These are phyloP conservation scores for Pyrenula aspistea DNA, from an alignment of 495 filamentous ascomycete species.

Conservation along the genomic window DNA sequence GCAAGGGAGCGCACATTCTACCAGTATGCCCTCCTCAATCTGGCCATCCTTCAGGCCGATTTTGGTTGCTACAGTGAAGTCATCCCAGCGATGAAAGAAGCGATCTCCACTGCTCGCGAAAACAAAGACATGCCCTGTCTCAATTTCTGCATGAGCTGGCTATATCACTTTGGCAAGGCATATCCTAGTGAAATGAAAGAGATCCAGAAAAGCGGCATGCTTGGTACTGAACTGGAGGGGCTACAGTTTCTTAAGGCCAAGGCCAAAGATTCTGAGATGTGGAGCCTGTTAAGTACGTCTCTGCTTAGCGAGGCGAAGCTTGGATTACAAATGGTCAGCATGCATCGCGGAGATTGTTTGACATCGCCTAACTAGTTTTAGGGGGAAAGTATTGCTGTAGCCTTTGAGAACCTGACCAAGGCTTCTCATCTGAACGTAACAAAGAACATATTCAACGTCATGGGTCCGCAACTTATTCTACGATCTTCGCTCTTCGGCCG, in stretches of 20 bases:
- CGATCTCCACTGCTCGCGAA: slow-evolving; percentile 80
- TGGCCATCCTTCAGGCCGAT: slow-evolving; percentile 87
- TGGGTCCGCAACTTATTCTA: slow-evolving; percentile 62
- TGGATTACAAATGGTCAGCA: slow-evolving; percentile 45
- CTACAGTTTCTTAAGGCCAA: slow-evolving; percentile 77
- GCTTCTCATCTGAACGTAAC: slow-evolving; percentile 72
- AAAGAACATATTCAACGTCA: slow-evolving; percentile 57
- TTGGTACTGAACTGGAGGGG: slow-evolving; percentile 70
- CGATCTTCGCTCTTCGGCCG: slow-evolving; percentile 63
- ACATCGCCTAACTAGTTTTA: slow-evolving; percentile 18
- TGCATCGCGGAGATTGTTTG: neutral
- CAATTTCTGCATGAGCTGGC: slow-evolving; percentile 92
- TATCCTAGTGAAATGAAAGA: slow-evolving; percentile 67
- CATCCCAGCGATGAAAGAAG: slow-evolving; percentile 85
- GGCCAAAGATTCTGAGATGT: slow-evolving; percentile 80
- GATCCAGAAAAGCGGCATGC: slow-evolving; percentile 56
- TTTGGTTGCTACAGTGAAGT: slow-evolving; percentile 88
- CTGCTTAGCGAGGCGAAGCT: slow-evolving; percentile 80
- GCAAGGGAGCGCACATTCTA: slow-evolving; percentile 76
- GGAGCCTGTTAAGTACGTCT: slow-evolving; percentile 73
- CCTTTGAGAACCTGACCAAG: slow-evolving; percentile 67
- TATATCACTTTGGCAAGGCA: slow-evolving; percentile 86
- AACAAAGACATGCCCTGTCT: slow-evolving; percentile 85
- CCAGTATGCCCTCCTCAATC: slow-evolving; percentile 90
- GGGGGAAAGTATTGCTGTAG: slow-evolving; percentile 69